Conservation (phyloP, 2,329 filamentous ascomycete genomes). For the Paecilomyces fulvus region DNA sequence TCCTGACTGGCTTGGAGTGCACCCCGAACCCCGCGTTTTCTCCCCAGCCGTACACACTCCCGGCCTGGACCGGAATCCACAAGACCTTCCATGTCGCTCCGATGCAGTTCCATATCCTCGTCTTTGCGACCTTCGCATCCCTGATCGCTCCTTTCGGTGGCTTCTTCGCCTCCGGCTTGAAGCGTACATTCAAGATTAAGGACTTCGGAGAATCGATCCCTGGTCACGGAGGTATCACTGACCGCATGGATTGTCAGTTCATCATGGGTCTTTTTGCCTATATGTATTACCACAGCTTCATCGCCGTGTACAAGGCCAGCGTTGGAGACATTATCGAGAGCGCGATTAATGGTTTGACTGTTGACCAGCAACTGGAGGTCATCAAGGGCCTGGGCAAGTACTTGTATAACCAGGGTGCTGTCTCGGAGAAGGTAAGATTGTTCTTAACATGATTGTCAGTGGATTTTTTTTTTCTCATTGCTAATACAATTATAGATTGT, state of each 20-base stretch:
- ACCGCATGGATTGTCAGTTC: constrained; percentile 99
- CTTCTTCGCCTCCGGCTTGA: constrained; percentile 95
- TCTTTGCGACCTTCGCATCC: constrained; percentile 87
- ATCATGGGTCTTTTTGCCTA: constrained; percentile 99
- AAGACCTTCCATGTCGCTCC: constrained; percentile 69
- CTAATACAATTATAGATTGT: constrained; percentile 22
- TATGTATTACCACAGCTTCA: constrained; percentile 98
- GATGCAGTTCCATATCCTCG: constrained; percentile 86
- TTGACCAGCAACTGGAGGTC: constrained; percentile 82
- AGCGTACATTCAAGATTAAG: constrained; percentile 99
- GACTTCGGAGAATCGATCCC: constrained; percentile 98
- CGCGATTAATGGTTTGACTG: constrained; percentile 77
- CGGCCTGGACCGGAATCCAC: constrained; percentile 62
- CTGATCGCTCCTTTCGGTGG: constrained; percentile 95
- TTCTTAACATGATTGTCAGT: neutral
- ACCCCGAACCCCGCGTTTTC: constrained; percentile 87
- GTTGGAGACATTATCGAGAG: constrained; percentile 84
- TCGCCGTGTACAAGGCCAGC: constrained; percentile 76
- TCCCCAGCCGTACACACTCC: constrained; percentile 64
- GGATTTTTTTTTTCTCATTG: neutral
- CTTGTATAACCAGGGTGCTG: constrained; percentile 53
- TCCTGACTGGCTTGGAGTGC: constrained; percentile 85
- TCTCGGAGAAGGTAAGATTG: constrained; percentile 44
- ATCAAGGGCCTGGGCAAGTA: constrained; percentile 55
- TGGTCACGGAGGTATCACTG: constrained; percentile 94